These are phyloP conservation scores for Aspergillus nanangensis DNA, from an alignment of 495 filamentous ascomycete species.

Conservation along the genomic window DNA sequence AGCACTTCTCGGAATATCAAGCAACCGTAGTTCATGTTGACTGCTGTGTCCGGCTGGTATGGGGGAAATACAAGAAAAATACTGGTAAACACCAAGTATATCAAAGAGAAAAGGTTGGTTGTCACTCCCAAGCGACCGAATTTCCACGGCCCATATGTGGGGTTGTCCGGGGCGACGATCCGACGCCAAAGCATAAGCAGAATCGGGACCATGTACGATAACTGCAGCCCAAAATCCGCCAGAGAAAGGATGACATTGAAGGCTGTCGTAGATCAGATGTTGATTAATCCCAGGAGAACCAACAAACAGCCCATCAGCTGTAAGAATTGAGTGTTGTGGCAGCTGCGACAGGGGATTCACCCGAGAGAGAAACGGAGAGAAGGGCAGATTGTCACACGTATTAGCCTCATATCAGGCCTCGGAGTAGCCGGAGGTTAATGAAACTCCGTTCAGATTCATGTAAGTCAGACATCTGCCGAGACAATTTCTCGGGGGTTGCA, in stretches of 20 bases:
- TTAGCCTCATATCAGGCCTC: no score
- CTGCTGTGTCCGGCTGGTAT: slow-evolving; percentile 23
- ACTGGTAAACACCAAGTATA: slow-evolving; percentile 28
- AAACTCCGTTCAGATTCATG: no score
- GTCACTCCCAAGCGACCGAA: slow-evolving; percentile 6
- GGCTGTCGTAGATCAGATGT: slow-evolving; percentile 49
- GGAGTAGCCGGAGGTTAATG: no score
- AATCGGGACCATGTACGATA: slow-evolving; percentile 38
- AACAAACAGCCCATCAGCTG: background rate
- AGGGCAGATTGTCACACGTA: no score
- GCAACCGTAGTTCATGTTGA: slow-evolving; percentile 33
- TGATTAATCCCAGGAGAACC: slow-evolving; percentile 35
- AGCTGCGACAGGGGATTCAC: background rate
- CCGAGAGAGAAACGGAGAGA: background rate
- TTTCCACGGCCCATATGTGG: slow-evolving; percentile 12
- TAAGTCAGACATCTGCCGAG: no score
- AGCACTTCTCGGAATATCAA: slow-evolving; percentile 2
- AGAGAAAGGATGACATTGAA: slow-evolving; percentile 53
- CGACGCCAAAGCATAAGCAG: slow-evolving; percentile 24
- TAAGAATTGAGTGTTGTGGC: background rate
- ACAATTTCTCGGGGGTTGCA: no score
- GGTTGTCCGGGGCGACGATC: slow-evolving; percentile 5
- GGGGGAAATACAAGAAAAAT: slow-evolving; percentile 37
- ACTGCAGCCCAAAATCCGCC: slow-evolving; percentile 31
- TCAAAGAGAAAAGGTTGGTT: slow-evolving; percentile 32